Percentiles rank a stretch among this genome's conserved stretches.
Conservation (phyloP, 768 basidiomycete species). For the Leccinum barrowsii region DNA sequence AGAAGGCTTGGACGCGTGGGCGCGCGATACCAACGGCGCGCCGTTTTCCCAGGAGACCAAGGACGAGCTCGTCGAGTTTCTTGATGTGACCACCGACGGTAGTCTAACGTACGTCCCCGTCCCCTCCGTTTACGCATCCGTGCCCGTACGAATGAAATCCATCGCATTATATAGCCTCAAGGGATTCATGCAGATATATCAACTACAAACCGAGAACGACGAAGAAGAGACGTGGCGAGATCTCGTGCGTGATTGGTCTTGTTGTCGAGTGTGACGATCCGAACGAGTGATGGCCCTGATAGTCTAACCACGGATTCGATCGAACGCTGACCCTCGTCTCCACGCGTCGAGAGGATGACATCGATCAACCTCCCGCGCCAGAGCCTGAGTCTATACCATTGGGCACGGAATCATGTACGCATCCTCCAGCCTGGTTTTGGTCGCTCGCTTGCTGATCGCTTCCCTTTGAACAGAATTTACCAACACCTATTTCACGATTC, state of each 20-base stretch:
- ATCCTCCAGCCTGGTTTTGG: not conserved
- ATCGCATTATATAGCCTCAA: constrained; percentile 48
- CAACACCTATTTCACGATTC: constrained; percentile 1
- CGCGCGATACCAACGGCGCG: constrained; percentile 76
- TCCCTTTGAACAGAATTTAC: constrained; percentile 17
- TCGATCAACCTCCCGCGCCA: constrained; percentile 14
- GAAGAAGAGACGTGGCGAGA: constrained; percentile 85
- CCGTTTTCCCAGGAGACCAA: constrained; percentile 77
- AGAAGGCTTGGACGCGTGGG: constrained; percentile 70
- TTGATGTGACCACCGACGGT: constrained; percentile 71
- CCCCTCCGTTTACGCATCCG: not conserved
- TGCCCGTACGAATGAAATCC: not conserved
- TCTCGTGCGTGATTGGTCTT: constrained; percentile 45
- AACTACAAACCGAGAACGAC: constrained; percentile 81
- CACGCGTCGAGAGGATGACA: constrained; percentile 51
- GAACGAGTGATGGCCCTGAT: constrained; percentile 12
- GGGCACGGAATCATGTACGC: constrained; percentile 18
- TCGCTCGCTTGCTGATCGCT: not conserved
- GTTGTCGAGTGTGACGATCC: not conserved
- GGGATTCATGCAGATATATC: constrained; percentile 80
- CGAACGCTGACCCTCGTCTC: constrained; percentile 56
- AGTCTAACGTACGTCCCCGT: constrained; percentile 58
- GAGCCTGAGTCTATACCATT: constrained; percentile 14
- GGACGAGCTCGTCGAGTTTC: constrained; percentile 69
- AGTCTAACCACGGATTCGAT: constrained; percentile 79